Evolutionary conservation across 2,329 filamentous ascomycete species (phyloP).

Genomic region (Pezizomycotina sp.): DNA sequence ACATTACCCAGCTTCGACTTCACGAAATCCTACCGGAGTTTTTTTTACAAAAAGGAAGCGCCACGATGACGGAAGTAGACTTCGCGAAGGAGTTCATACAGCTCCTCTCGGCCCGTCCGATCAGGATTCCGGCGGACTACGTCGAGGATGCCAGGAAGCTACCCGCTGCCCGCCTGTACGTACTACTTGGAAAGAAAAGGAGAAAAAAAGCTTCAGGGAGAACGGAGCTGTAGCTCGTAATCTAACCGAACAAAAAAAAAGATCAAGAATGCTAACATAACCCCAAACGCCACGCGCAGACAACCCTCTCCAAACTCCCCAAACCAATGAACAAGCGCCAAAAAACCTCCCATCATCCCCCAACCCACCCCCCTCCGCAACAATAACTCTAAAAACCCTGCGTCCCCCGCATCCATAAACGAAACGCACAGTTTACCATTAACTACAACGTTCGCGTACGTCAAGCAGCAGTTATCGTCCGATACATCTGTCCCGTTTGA

Average conservation of each 20-base stretch:
- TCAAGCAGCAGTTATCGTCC: constrained; percentile 53
- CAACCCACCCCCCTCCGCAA: constrained; percentile 26
- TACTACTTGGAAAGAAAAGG: no score
- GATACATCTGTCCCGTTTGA: constrained; percentile 48
- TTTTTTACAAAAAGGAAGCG: no score
- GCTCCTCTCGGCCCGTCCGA: constrained; percentile 58
- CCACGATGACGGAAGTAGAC: constrained; percentile 58
- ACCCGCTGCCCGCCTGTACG: constrained; percentile 58
- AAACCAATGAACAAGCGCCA: constrained; percentile 36
- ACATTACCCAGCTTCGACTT: no score
- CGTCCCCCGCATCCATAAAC: constrained; percentile 52
- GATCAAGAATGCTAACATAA: constrained; percentile 15
- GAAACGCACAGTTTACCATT: constrained; percentile 46
- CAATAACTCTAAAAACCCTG: constrained; percentile 54
- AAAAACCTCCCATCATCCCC: constrained; percentile 31
- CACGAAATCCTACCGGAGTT: no score
- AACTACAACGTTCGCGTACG: constrained; percentile 58
- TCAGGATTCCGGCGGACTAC: constrained; percentile 77
- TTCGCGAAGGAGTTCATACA: constrained; percentile 76
- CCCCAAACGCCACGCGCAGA: constrained; percentile 33
- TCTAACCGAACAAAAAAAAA: constrained; percentile 10
- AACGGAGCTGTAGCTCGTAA: constrained; percentile 4
- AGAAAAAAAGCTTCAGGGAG: no score
- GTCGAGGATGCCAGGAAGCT: constrained; percentile 71
- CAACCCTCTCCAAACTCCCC: constrained; percentile 53